Evolutionary conservation across 169 alveolate genomes (phyloP).

Genomic region (Theileria orientalis): DNA sequence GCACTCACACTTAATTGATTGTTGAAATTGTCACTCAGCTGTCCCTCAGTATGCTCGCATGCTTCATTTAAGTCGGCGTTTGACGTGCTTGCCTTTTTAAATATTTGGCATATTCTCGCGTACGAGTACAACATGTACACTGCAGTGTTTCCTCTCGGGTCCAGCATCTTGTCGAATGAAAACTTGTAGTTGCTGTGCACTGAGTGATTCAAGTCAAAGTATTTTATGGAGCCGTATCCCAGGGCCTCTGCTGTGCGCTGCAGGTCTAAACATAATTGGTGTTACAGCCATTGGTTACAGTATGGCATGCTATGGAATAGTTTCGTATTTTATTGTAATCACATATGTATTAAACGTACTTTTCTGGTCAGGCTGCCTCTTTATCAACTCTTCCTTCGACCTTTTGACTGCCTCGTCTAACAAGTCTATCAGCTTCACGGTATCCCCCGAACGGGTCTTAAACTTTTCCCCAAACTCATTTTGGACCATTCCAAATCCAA

Average conservation of each 20-base stretch:
- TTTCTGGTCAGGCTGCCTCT: constrained; percentile 70
- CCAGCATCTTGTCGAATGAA: constrained; percentile 96
- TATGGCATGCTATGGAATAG: neutral
- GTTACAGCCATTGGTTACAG: neutral
- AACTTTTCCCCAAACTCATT: constrained; percentile 92
- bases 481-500: constrained; percentile 97
- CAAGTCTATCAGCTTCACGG: constrained; percentile 89
- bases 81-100: constrained; percentile 81
- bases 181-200: constrained; percentile 92
- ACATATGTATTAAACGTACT: neutral
- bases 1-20: no score
- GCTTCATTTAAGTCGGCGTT: neutral
- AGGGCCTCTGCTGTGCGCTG: constrained; percentile 72
- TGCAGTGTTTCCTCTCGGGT: constrained; percentile 98
- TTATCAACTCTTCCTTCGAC: constrained; percentile 87
- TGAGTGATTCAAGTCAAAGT: constrained; percentile 95
- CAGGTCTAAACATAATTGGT: constrained; percentile 8
- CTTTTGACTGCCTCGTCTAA: constrained; percentile 95
- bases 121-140: constrained; percentile 92
- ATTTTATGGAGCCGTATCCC: constrained; percentile 97
- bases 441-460: constrained; percentile 94
- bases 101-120: constrained; percentile 93
- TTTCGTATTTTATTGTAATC: neutral
- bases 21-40: no score
- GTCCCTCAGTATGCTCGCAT: neutral